phyloP scores from a whole-genome alignment of 2,329 filamentous ascomycete genomes.

The Nannizziopsis arthrosporioides region DNA sequence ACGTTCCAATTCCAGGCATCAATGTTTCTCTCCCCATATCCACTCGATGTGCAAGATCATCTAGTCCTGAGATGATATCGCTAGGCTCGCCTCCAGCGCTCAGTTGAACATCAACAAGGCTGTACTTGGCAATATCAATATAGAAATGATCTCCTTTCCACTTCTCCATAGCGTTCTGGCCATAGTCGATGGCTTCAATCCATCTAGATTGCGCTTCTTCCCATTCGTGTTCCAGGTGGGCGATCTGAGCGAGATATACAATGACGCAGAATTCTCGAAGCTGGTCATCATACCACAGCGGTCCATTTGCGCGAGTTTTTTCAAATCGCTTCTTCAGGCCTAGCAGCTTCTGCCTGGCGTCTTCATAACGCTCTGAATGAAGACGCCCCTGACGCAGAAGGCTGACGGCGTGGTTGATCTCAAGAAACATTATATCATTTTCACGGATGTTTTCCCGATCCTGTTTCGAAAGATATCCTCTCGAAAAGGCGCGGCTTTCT shows the following conservation, averaged over 20 bases:
- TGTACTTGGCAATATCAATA: conserved; percentile 6
- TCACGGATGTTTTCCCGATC: conserved; percentile 4
- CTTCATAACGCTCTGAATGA: neutral
- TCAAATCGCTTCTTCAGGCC: conserved; percentile 4
- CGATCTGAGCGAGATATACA: conserved; percentile 7
- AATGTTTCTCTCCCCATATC: neutral
- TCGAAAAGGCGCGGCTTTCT: conserved; percentile 3
- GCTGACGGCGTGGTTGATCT: conserved; percentile 7
- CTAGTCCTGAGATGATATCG: neutral
- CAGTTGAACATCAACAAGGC: conserved; percentile 5
- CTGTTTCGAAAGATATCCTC: neutral
- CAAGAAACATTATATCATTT: conserved; percentile 8
- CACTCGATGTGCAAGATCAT: neutral
- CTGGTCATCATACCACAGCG: conserved; percentile 8
- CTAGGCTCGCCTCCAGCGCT: neutral
- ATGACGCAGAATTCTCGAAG: conserved; percentile 7
- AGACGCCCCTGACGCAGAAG: conserved; percentile 7
- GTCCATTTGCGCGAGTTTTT: neutral
- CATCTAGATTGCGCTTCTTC: conserved; percentile 3
- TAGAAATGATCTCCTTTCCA: conserved; percentile 7
- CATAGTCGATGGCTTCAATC: conserved; percentile 6
- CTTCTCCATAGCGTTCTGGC: neutral
- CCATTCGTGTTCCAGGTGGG: conserved; percentile 4
- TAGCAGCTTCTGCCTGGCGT: neutral
- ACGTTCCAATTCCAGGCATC: conserved; percentile 8